Evolutionary conservation across 257 asterid species (phyloP).

Genomic region (Nicotiana tomentosiformis): DNA sequence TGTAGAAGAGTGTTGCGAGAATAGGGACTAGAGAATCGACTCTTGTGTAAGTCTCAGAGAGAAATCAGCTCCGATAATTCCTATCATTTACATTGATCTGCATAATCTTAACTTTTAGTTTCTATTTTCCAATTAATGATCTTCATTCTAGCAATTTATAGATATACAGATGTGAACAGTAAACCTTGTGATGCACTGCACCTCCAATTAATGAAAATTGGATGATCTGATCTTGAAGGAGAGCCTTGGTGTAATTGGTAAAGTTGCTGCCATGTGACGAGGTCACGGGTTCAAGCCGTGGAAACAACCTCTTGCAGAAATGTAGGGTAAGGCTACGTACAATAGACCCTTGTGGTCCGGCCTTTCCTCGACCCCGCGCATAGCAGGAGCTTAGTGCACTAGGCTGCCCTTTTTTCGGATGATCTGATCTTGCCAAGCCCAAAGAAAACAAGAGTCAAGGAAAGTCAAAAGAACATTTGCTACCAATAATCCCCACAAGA

Average conservation of each 20-base stretch:
- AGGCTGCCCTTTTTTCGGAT: not conserved
- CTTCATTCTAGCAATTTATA: not conserved
- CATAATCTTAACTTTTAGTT: not conserved
- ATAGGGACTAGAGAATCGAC: not conserved
- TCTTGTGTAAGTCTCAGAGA: not conserved
- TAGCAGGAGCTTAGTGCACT: too few relatives aligned
- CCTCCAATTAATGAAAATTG: not conserved
- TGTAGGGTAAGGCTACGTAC: too few relatives aligned
- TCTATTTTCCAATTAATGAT: not conserved
- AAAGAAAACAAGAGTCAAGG: not conserved
- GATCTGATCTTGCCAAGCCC: not conserved
- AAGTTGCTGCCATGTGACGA: too few relatives aligned
- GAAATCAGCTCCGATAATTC: not conserved
- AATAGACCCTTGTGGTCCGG: too few relatives aligned
- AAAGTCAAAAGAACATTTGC: not conserved
- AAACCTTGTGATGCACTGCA: not conserved
- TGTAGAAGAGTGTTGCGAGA: not conserved
- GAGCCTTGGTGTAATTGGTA: too few relatives aligned
- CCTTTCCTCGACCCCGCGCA: too few relatives aligned
- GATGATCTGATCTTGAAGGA: not conserved
- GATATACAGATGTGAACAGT: not conserved
- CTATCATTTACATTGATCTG: not conserved
- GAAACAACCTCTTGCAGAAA: too few relatives aligned
- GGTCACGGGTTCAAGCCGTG: too few relatives aligned
- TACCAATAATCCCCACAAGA: constrained; percentile 75